Conservation (phyloP, 2,329 filamentous ascomycete species). For the Fusarium concolor region DNA sequence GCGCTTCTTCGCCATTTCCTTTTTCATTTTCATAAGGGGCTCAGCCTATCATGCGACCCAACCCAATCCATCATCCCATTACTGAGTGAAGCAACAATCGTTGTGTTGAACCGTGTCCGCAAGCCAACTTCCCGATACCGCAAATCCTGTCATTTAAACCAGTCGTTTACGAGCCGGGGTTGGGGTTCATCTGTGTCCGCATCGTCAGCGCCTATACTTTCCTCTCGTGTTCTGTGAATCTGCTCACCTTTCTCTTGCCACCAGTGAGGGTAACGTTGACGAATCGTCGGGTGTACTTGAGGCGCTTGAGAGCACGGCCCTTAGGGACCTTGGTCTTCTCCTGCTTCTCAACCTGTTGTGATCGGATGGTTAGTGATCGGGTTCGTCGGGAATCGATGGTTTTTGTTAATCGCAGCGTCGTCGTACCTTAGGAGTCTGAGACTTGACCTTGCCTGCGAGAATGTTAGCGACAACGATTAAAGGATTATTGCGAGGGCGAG, state of each 20-base stretch:
- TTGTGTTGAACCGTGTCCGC: constrained; percentile 47
- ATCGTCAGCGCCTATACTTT: constrained; percentile 42
- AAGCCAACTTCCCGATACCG: constrained; percentile 48
- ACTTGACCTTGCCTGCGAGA: constrained; percentile 96
- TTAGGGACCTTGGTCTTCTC: constrained; percentile 98
- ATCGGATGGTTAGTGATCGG: constrained; percentile 48
- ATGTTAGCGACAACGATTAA: constrained; percentile 55
- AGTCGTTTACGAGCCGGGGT: constrained; percentile 74
- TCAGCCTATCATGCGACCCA: constrained; percentile 53
- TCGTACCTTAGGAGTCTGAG: constrained; percentile 90
- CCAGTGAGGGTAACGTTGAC: constrained; percentile 97
- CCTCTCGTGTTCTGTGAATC: not conserved
- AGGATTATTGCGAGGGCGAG: constrained; percentile 23
- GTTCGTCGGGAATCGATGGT: constrained; percentile 41
- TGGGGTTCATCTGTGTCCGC: constrained; percentile 82
- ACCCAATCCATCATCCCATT: constrained; percentile 53
- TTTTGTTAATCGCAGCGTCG: constrained; percentile 31
- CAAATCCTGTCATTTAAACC: constrained; percentile 40
- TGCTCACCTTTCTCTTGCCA: constrained; percentile 94
- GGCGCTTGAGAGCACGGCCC: constrained; percentile 97
- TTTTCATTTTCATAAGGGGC: constrained; percentile 48
- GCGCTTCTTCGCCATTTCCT: constrained; percentile 53
- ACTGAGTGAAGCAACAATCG: constrained; percentile 49
- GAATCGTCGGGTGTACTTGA: constrained; percentile 96
- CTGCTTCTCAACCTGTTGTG: constrained; percentile 79